These are phyloP conservation scores for Sporothrix mexicana DNA, from an alignment of 2,329 filamentous ascomycete species.

Conservation along the genomic window DNA sequence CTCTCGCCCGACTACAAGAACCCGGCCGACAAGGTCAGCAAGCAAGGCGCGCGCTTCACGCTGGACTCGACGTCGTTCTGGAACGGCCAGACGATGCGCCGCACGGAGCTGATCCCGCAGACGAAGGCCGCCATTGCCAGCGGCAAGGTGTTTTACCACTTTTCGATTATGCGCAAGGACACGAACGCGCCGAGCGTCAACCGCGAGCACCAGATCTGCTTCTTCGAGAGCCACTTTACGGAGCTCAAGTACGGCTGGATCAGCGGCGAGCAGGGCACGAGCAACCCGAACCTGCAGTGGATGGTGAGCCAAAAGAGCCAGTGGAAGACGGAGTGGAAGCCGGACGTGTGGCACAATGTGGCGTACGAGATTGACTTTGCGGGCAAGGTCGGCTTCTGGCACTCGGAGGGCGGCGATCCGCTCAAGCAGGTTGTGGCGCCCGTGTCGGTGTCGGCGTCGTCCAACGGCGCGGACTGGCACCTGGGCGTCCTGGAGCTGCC, in stretches of 20 bases:
- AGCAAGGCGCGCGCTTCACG: constrained; percentile 71
- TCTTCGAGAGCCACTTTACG: constrained; percentile 74
- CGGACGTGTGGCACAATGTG: constrained; percentile 75
- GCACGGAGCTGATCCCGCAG: constrained; percentile 76
- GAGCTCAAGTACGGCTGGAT: constrained; percentile 74
- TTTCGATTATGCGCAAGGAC: constrained; percentile 65
- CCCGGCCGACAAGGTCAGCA: constrained; percentile 64
- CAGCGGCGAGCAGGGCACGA: constrained; percentile 52
- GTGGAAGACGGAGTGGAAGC: constrained; percentile 66
- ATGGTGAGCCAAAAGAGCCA: constrained; percentile 64
- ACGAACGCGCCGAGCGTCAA: constrained; percentile 65
- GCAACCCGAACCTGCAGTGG: constrained; percentile 65
- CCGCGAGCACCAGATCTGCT: constrained; percentile 69
- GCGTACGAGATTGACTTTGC: constrained; percentile 75
- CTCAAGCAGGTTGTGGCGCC: constrained; percentile 65
- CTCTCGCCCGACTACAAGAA: constrained; percentile 67
- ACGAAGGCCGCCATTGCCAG: constrained; percentile 67
- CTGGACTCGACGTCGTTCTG: constrained; percentile 69
- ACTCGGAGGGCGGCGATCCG: constrained; percentile 66
- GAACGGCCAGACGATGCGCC: constrained; percentile 74
- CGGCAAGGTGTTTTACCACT: constrained; percentile 75
- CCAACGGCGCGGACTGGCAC: constrained; percentile 75
- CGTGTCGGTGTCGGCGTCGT: constrained; percentile 64
- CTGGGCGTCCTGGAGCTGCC: constrained; percentile 71
- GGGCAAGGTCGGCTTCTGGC: constrained; percentile 70